These are phyloP conservation scores for Xylaria sp. DNA, from an alignment of 495 filamentous ascomycete species.

Conservation along the genomic window DNA sequence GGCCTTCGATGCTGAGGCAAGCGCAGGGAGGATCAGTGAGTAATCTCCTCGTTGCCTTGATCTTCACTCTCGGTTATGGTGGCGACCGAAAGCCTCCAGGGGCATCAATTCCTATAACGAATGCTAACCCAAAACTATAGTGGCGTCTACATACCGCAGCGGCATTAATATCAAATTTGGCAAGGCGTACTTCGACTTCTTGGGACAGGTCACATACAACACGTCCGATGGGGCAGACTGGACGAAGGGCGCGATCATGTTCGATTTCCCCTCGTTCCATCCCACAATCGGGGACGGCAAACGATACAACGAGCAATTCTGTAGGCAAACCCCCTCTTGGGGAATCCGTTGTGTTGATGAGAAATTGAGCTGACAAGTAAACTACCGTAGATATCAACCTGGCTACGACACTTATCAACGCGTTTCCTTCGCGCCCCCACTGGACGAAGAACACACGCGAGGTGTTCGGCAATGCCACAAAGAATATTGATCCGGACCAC, in stretches of 20 bases:
- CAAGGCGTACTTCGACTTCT: conserved; percentile 53
- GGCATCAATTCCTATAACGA: not conserved
- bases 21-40: conserved; percentile 41
- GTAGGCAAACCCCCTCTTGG: conserved; percentile 38
- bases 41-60: conserved; percentile 20
- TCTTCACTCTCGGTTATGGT: not conserved
- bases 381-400: conserved; percentile 45
- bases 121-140: conserved; percentile 29
- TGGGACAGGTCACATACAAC: conserved; percentile 57
- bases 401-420: conserved; percentile 54
- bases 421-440: conserved; percentile 57
- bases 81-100: not conserved
- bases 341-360: not conserved
- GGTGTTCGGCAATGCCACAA: conserved; percentile 49
- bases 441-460: conserved; percentile 62
- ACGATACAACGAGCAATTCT: conserved; percentile 58
- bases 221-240: conserved; percentile 54
- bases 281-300: conserved; percentile 53
- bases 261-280: conserved; percentile 56
- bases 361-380: conserved; percentile 25
- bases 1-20: conserved; percentile 53
- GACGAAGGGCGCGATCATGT: conserved; percentile 59
- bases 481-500: conserved; percentile 56
- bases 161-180: conserved; percentile 63
- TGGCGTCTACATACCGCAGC: conserved; percentile 58